A percentile compares a stretch with the other conserved stretches of the same genome.
Evolutionary conservation across 495 filamentous ascomycete species (phyloP).

Genomic region (Pseudotulostoma volvatum): DNA sequence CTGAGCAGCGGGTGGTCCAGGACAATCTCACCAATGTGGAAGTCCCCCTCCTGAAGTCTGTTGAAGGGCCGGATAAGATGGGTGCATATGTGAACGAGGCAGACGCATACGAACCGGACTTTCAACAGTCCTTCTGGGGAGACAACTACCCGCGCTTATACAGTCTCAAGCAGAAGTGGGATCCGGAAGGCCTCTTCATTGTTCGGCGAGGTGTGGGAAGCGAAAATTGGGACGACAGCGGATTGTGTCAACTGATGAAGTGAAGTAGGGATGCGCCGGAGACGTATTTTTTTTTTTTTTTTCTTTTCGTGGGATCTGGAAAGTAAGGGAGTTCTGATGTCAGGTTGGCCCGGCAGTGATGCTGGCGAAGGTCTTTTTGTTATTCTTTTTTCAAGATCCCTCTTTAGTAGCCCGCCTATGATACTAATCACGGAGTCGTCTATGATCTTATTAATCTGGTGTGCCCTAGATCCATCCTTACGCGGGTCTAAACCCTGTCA

Average conservation of each 20-base stretch:
- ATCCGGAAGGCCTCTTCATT: constrained; percentile 28
- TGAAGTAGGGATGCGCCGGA: too few species aligned
- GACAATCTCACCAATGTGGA: constrained; percentile 24
- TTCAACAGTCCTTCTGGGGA: constrained; percentile 33
- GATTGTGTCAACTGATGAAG: constrained; percentile 12
- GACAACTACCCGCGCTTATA: constrained; percentile 25
- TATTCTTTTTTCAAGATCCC: too few species aligned
- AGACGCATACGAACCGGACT: constrained; percentile 26
- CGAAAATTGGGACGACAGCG: constrained; percentile 19
- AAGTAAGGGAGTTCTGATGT: too few species aligned
- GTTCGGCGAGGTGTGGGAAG: constrained; percentile 15
- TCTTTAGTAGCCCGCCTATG: too few species aligned
- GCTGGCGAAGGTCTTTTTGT: too few species aligned
- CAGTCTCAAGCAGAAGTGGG: constrained; percentile 28
- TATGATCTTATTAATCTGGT: too few species aligned
- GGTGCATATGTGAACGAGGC: constrained; percentile 33
- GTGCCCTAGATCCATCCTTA: too few species aligned
- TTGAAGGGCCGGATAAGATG: constrained; percentile 7
- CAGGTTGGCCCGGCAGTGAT: too few species aligned
- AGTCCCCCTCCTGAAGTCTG: constrained; percentile 24
- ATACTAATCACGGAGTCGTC: too few species aligned
- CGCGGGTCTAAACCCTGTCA: too few species aligned
- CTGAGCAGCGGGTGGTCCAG: constrained; percentile 15
- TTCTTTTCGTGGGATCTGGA: too few species aligned
- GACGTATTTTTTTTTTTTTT: too few species aligned